These are phyloP conservation scores for Beauveria asiatica DNA, from an alignment of 2,329 filamentous ascomycete genomes.

Conservation along the genomic window DNA sequence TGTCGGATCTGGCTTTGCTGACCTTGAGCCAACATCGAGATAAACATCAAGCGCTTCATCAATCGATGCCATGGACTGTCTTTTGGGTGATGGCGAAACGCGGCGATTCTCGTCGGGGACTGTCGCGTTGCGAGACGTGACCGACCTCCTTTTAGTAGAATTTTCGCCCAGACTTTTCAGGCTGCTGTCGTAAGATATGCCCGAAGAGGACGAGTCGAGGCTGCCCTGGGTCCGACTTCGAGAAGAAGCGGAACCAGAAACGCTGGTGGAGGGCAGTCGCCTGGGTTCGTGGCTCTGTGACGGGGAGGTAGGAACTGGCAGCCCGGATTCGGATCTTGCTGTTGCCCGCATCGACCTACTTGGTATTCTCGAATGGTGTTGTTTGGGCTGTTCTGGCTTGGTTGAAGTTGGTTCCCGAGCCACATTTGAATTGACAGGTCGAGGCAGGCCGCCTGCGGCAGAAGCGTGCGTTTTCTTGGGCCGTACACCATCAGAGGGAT, in stretches of 20 bases:
- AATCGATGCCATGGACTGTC: constrained; percentile 5
- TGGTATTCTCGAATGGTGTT: constrained; percentile 4
- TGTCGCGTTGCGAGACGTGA: constrained; percentile 30
- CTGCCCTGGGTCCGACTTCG: constrained; percentile 23
- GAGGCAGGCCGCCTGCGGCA: background rate
- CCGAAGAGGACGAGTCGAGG: constrained; percentile 26
- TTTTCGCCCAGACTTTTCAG: constrained; percentile 30
- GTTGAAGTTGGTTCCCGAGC: background rate
- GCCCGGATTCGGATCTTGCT: background rate
- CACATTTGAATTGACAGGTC: background rate
- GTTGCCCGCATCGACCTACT: background rate
- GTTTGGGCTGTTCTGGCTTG: background rate
- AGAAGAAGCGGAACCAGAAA: constrained; percentile 26
- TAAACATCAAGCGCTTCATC: constrained; percentile 4
- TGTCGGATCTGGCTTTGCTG: constrained; percentile 36
- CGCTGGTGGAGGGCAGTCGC: constrained; percentile 31
- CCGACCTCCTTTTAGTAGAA: constrained; percentile 42
- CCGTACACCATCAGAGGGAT: constrained; percentile 9
- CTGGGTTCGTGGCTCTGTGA: constrained; percentile 31
- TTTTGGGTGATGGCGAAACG: background rate
- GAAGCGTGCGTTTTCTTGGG: background rate
- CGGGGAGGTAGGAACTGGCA: background rate
- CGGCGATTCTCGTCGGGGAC: constrained; percentile 20
- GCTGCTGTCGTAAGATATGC: constrained; percentile 25
- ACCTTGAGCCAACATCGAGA: constrained; percentile 17